Evolutionary conservation across 192 early-diverging fungal species (phyloP), one percentile per base, ranked within the genome.

Genomic region (Rhizophagus sp.): DNA sequence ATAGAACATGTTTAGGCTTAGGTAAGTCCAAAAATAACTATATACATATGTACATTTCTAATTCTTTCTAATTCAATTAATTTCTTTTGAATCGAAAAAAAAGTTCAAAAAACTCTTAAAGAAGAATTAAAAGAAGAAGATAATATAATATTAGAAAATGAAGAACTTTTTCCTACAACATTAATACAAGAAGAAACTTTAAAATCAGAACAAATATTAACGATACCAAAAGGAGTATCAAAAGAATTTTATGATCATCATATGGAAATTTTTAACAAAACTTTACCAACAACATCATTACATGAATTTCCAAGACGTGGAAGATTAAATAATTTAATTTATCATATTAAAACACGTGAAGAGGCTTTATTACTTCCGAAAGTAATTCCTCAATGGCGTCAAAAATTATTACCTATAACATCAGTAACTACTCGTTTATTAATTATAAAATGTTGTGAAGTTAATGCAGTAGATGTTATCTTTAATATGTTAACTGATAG

Each of bases 121-220:
- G 76, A 73, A 84, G 80, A 30, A 79, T 75, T 47, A 71, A 76
- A n/a, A 6, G 73, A 49, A 52, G 25, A 25, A 47, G 73, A 74
- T 52, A 27, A 5, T 2, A 7, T 33, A 27, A 15, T 61, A 11
- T 33, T 57, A 33, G 62, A 65, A 24, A 30, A 65, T 25, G n/a
- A 1, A 10, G 75, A 76, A 30, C 62, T 77, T 64, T 77, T 77
- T 25, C 52, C 75, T 22, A 24, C 62, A 4, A 3, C 5, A 10
- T 19, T 44, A 65, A 4, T 22, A 10, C n/a, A 25, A 66, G 34
- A 25, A 66, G 34, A 10, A n/a, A 1, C 36, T 30, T 25, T 15
- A 19, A 11, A 62, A 15, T 7, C 6, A 65, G 22, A 41, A 12
- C 25, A 6, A 30, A 77, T 8, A 19, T 57, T 22, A 57, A 30